Conservation (phyloP, 192 early-diverging fungal species). For the Funneliformis geosporum region DNA sequence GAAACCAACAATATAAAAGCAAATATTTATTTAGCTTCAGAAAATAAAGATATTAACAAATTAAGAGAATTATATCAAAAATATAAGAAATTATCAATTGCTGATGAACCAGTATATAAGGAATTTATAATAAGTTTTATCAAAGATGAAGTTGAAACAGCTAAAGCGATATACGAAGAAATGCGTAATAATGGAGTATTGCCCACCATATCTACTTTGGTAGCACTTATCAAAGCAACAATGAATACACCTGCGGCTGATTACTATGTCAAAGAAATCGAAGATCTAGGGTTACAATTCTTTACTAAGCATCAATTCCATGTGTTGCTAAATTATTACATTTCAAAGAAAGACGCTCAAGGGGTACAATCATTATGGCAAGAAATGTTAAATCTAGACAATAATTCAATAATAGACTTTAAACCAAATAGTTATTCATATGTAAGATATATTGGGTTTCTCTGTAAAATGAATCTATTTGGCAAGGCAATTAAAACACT, state of each 20-base stretch:
- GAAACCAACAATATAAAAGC: neutral
- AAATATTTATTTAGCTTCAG: neutral
- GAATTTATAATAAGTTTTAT: neutral
- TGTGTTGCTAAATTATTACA: neutral
- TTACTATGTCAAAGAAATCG: neutral
- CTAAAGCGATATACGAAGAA: neutral
- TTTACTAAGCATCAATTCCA: neutral
- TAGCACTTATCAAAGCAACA: neutral
- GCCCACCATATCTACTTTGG: neutral
- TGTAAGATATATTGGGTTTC: neutral
- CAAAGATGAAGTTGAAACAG: neutral
- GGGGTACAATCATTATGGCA: neutral
- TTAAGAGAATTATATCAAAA: neutral
- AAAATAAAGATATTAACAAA: neutral
- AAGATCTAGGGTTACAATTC: neutral
- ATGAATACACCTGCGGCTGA: neutral
- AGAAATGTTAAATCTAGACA: neutral
- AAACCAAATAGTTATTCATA: neutral
- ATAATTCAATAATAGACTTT: neutral
- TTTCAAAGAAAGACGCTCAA: neutral
- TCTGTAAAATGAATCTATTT: neutral
- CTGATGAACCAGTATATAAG: neutral
- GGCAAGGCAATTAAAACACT: neutral
- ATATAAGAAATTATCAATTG: neutral
- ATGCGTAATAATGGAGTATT: neutral